These are phyloP conservation scores for Fennellomyces sp. DNA, from an alignment of 371 early-diverging fungal species.

Conservation along the genomic window DNA sequence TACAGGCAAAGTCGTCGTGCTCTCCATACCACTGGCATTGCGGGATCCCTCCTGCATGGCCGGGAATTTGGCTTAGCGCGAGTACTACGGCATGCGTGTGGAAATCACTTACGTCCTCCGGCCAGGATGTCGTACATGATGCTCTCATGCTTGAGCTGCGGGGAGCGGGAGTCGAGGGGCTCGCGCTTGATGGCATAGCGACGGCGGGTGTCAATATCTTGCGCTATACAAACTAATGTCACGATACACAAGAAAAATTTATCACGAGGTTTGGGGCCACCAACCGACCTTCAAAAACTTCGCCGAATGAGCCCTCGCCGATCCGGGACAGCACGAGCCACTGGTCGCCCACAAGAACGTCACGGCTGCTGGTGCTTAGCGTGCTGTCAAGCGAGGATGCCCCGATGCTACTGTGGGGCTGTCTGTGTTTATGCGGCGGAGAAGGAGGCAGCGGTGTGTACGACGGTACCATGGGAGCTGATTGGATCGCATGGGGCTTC, in stretches of 20 bases:
- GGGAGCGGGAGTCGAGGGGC: constrained; percentile 38
- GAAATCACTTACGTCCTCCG: constrained; percentile 52
- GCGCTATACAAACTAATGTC: constrained; percentile 26
- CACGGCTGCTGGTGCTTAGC: constrained; percentile 24
- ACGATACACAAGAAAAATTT: background rate
- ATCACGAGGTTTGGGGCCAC: background rate
- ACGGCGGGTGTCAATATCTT: constrained; percentile 45
- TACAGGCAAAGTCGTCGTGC: constrained; percentile 88
- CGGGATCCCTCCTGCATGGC: constrained; percentile 7
- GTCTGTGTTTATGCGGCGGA: constrained; percentile 22
- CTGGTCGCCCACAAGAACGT: constrained; percentile 57
- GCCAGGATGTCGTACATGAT: constrained; percentile 51
- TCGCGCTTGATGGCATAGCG: constrained; percentile 64
- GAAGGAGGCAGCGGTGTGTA: constrained; percentile 17
- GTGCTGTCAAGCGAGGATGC: constrained; percentile 29
- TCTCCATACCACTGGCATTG: constrained; percentile 90
- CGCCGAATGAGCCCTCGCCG: constrained; percentile 67
- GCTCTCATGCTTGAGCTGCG: constrained; percentile 59
- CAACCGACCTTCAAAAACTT: constrained; percentile 61
- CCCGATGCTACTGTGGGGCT: background rate
- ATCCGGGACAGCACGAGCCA: constrained; percentile 62
- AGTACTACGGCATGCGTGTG: no score
- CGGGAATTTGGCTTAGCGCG: no score
- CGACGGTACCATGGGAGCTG: constrained; percentile 10
- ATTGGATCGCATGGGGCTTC: constrained; percentile 19